Percentiles rank a stretch among this genome's conserved stretches.
These are phyloP conservation scores for Salix udensis DNA, from an alignment of 345 rosid genomes.

Conservation along the genomic window DNA sequence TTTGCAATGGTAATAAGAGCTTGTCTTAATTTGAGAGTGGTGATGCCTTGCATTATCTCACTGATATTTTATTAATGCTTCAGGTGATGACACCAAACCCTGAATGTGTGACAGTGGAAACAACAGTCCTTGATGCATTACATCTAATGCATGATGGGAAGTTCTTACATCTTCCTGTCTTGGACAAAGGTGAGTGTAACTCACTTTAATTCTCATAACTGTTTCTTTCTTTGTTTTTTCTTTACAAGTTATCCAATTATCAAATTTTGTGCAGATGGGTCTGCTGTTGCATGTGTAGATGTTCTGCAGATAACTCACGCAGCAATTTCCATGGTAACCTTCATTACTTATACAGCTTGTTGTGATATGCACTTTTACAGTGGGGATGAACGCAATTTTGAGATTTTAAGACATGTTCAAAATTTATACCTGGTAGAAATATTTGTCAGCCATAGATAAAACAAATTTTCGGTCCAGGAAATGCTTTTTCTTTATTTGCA, in stretches of 20 bases:
- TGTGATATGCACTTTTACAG: not conserved
- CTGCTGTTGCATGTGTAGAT: slow-evolving; percentile 73
- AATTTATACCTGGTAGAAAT: not conserved
- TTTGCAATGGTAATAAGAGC: not conserved
- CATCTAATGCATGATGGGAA: slow-evolving; percentile 97
- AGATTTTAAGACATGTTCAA: not conserved
- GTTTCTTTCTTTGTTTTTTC: not conserved
- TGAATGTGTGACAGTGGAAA: slow-evolving; percentile 72
- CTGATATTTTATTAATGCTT: slow-evolving; percentile 1
- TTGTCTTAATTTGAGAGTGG: not conserved
- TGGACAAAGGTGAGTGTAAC: slow-evolving; percentile 58
- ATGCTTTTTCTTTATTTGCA: not conserved
- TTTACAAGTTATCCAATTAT: not conserved
- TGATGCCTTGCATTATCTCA: not conserved
- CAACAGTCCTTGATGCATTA: slow-evolving; percentile 85
- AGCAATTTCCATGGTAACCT: slow-evolving; percentile 85
- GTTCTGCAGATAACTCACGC: slow-evolving; percentile 95
- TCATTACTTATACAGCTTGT: slow-evolving; percentile 3
- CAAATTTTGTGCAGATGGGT: slow-evolving; percentile 60
- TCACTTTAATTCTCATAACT: not conserved
- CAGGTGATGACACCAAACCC: slow-evolving; percentile 96
- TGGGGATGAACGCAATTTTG: not conserved
- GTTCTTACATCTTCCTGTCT: slow-evolving; percentile 90
- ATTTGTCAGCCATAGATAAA: not conserved
- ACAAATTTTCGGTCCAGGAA: not conserved